Percentiles rank a stretch among this genome's conserved stretches.
Evolutionary conservation across 2,329 filamentous ascomycete genomes (phyloP).

Genomic region (Penicillium sclerotiorum): DNA sequence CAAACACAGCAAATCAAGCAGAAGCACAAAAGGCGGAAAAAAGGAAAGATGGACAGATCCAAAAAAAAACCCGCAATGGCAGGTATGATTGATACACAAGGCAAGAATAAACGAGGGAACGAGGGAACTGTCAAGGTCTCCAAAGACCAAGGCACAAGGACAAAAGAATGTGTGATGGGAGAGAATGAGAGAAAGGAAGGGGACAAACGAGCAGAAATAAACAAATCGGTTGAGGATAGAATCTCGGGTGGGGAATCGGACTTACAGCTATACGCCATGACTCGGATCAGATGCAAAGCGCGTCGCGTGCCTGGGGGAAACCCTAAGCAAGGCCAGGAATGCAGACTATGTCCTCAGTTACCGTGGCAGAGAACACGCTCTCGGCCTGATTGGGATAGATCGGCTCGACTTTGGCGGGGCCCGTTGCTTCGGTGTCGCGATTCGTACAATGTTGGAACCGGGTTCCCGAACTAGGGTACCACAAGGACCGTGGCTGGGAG

Average conservation of each 20-base stretch:
- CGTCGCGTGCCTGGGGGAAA: slow-evolving; percentile 40
- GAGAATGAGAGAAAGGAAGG: slow-evolving; percentile 27
- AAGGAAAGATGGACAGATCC: no score
- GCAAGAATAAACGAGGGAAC: slow-evolving; percentile 14
- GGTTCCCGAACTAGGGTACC: neutral
- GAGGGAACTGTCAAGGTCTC: slow-evolving; percentile 15
- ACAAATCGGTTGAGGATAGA: slow-evolving; percentile 38
- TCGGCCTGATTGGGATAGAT: slow-evolving; percentile 15
- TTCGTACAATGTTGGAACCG: slow-evolving; percentile 4
- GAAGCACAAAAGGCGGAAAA: no score
- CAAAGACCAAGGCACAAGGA: slow-evolving; percentile 15
- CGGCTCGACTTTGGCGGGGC: slow-evolving; percentile 4
- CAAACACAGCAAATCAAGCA: no score
- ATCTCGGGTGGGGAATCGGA: slow-evolving; percentile 34
- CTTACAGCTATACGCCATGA: slow-evolving; percentile 45
- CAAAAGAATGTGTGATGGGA: slow-evolving; percentile 29
- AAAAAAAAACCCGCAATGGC: no score
- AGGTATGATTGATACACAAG: no score
- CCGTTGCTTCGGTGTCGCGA: slow-evolving; percentile 4
- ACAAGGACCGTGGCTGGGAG: neutral
- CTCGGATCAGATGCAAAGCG: slow-evolving; percentile 31
- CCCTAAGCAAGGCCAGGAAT: slow-evolving; percentile 46
- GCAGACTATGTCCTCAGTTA: slow-evolving; percentile 44
- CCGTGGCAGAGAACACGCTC: slow-evolving; percentile 24
- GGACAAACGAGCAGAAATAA: slow-evolving; percentile 45